These are phyloP conservation scores for Backusella sp. DNA, from an alignment of 192 early-diverging fungal genomes.

Conservation along the genomic window DNA sequence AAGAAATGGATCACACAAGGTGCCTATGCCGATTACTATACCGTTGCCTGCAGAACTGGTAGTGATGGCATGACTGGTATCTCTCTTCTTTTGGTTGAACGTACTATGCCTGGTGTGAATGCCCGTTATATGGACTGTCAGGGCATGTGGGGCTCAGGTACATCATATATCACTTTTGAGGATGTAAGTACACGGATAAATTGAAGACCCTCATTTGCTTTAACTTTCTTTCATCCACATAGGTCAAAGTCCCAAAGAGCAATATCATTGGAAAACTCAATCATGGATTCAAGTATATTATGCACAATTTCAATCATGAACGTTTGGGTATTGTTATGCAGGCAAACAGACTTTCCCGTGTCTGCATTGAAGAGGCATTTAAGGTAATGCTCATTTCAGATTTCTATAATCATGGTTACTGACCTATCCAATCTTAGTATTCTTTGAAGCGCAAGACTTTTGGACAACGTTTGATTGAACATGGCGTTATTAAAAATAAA, in stretches of 20 bases:
- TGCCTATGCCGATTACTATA: constrained; percentile 91
- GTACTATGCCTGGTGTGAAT: constrained; percentile 80
- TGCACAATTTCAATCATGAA: constrained; percentile 92
- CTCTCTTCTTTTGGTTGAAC: constrained; percentile 85
- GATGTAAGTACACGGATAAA: constrained; percentile 45
- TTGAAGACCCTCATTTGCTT: background rate
- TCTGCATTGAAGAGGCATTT: constrained; percentile 86
- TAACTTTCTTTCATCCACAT: background rate
- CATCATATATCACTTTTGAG: constrained; percentile 82
- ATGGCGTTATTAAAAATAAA: constrained; percentile 91
- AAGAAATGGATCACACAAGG: constrained; percentile 99
- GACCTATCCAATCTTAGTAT: constrained; percentile 50
- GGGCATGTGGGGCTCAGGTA: constrained; percentile 89
- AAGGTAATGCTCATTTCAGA: constrained; percentile 47
- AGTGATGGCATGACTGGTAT: constrained; percentile 85
- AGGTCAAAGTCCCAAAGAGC: constrained; percentile 49
- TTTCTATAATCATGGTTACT: background rate
- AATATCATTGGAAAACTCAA: constrained; percentile 67
- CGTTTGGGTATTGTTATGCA: constrained; percentile 82
- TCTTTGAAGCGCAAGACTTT: constrained; percentile 90
- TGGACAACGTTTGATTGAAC: constrained; percentile 85
- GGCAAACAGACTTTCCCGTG: constrained; percentile 84
- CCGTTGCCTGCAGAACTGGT: constrained; percentile 73
- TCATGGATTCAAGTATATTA: constrained; percentile 91
- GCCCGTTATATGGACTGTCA: constrained; percentile 91